Evolutionary conservation across 805 yeast genomes (phyloP).

Genomic region (Komagataella pastoris): DNA sequence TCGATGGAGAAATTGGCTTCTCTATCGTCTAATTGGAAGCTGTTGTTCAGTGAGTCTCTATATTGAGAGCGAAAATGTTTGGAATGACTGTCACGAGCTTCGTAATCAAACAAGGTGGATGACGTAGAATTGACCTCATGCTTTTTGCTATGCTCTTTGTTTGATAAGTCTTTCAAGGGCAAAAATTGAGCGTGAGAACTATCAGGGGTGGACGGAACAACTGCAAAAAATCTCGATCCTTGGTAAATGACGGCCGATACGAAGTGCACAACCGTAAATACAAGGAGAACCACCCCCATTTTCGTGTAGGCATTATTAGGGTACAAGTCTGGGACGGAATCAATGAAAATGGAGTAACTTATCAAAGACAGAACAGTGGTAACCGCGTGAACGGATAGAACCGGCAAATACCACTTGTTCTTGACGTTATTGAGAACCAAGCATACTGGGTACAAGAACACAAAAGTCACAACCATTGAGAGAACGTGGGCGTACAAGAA

Average conservation of each 20-base stretch:
- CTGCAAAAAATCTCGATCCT: conserved; percentile 28
- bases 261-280: conserved; percentile 41
- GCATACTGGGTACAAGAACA: conserved; percentile 53
- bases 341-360: conserved; percentile 41
- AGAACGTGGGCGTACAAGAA: conserved; percentile 43
- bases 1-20: conserved; percentile 1
- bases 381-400: conserved; percentile 35
- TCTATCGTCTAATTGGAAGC: conserved; percentile 1
- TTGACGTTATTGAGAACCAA: conserved; percentile 49
- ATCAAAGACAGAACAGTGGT: conserved; percentile 36
- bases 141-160: conserved; percentile 4
- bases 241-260: conserved; percentile 34
- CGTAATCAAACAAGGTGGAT: conserved; percentile 21
- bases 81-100: conserved; percentile 1
- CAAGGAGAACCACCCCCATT: conserved; percentile 48
- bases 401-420: conserved; percentile 45
- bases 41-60: background rate
- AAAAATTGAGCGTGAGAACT: conserved; percentile 8
- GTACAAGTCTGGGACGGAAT: conserved; percentile 52
- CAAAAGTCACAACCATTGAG: conserved; percentile 27
- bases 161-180: conserved; percentile 14
- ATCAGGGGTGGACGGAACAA: conserved; percentile 3
- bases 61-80: background rate
- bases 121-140: conserved; percentile 14
- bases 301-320: conserved; percentile 64